Evolutionary conservation across 148 eudicot species (phyloP).

Genomic region (Talinum fruticosum): DNA sequence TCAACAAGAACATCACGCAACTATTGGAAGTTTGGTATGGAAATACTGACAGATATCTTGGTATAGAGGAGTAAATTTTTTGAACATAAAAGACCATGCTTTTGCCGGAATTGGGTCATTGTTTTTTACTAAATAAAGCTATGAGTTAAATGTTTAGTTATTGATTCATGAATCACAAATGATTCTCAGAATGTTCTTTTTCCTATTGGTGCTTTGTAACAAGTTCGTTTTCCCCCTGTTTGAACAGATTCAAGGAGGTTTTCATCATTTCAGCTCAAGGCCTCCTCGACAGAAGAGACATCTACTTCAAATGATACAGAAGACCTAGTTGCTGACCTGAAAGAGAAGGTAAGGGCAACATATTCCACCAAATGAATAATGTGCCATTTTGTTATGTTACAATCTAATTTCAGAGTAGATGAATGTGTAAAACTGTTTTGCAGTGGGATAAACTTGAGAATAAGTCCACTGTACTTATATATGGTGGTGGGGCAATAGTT

Average conservation of each 20-base stretch:
- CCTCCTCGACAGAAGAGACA: slow-evolving; percentile 66
- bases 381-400: neutral
- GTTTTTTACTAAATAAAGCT: too few species aligned
- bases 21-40: neutral
- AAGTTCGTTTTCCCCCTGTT: slow-evolving; percentile 1
- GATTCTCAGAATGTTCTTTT: neutral
- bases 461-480: slow-evolving; percentile 92
- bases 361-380: neutral
- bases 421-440: slow-evolving; percentile 2
- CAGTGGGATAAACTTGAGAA: slow-evolving; percentile 98
- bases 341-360: slow-evolving; percentile 63
- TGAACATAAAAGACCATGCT: neutral
- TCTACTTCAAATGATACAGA: slow-evolving; percentile 39
- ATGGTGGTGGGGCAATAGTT: slow-evolving; percentile 94
- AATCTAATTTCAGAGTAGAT: neutral
- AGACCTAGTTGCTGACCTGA: slow-evolving; percentile 72
- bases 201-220: neutral
- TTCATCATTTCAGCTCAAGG: slow-evolving; percentile 58
- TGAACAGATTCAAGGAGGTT: slow-evolving; percentile 60
- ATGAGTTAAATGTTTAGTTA: too few species aligned
- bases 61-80: neutral
- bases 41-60: too few species aligned
- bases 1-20: neutral
- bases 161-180: neutral
- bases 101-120: neutral